A percentile compares a stretch with the other conserved stretches of the same genome.
Conservation (phyloP, 257 asterid species). For the Solanum chiquidenum region DNA sequence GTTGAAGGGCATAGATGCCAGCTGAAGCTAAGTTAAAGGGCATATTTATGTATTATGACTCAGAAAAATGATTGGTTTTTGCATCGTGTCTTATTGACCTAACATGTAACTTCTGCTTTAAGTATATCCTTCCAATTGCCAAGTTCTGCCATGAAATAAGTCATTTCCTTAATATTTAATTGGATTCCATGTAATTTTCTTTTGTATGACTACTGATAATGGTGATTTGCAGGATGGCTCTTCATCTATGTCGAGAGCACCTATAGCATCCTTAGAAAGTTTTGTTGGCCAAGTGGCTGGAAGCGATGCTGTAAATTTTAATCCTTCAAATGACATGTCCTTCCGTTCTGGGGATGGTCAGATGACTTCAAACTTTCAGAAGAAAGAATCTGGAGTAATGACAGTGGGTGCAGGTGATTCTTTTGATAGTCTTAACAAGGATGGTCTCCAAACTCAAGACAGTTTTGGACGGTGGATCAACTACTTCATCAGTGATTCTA, state of each 20-base stretch:
- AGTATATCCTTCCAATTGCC: background rate
- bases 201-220: slow-evolving; percentile 1
- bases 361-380: slow-evolving; percentile 21
- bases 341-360: slow-evolving; percentile 30
- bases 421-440: slow-evolving; percentile 19
- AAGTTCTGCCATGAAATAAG: background rate
- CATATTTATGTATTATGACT: background rate
- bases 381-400: slow-evolving; percentile 22
- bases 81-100: background rate
- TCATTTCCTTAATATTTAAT: background rate
- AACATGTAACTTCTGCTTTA: background rate
- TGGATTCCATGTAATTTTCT: background rate
- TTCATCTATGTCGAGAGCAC: slow-evolving; percentile 19
- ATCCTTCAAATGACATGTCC: slow-evolving; percentile 19
- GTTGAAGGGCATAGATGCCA: background rate
- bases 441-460: slow-evolving; percentile 51
- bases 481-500: slow-evolving; percentile 41
- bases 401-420: slow-evolving; percentile 22
- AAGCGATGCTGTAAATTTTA: slow-evolving; percentile 15
- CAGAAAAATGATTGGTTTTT: background rate
- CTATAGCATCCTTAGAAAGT: slow-evolving; percentile 26
- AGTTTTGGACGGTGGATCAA: slow-evolving; percentile 64
- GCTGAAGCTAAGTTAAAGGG: background rate
- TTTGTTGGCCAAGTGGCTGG: slow-evolving; percentile 28
- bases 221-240: slow-evolving; percentile 35